These are phyloP conservation scores for Podaxis sp. DNA, from an alignment of 768 basidiomycete species.

Conservation along the genomic window DNA sequence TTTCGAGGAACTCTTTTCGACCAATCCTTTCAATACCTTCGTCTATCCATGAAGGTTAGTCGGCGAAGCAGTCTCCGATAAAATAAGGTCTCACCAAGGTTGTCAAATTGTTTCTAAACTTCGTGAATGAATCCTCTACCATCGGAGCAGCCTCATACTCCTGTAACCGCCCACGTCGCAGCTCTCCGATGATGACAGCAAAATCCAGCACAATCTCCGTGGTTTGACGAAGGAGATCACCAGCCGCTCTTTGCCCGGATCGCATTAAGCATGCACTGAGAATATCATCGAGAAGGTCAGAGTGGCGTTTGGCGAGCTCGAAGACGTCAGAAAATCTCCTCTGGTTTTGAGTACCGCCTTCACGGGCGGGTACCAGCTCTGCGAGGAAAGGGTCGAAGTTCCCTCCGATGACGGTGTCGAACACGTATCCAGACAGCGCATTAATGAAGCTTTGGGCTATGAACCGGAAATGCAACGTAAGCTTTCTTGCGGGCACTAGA, in stretches of 20 bases:
- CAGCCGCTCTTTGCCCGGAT: slow-evolving; percentile 59
- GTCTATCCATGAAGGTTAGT: slow-evolving; percentile 31
- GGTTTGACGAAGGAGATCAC: slow-evolving; percentile 58
- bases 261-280: slow-evolving; percentile 72
- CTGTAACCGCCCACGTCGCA: slow-evolving; percentile 46
- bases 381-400: slow-evolving; percentile 70
- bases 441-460: slow-evolving; percentile 66
- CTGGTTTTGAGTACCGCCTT: neutral
- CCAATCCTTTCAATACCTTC: slow-evolving; percentile 47
- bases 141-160: slow-evolving; percentile 62
- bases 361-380: slow-evolving; percentile 22
- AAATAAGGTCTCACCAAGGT: slow-evolving; percentile 44
- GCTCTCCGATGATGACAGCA: slow-evolving; percentile 58
- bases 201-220: slow-evolving; percentile 67
- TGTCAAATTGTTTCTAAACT: slow-evolving; percentile 52
- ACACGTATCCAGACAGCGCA: slow-evolving; percentile 65
- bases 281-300: slow-evolving; percentile 65
- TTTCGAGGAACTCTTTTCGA: slow-evolving; percentile 42
- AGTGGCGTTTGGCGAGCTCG: slow-evolving; percentile 63
- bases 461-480: slow-evolving; percentile 70
- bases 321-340: slow-evolving; percentile 66
- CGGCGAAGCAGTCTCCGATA: slow-evolving; percentile 6
- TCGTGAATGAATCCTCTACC: slow-evolving; percentile 48
- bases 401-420: slow-evolving; percentile 76
- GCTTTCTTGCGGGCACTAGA: slow-evolving; percentile 42